Evolutionary conservation across 805 yeast species (phyloP).

Genomic region (Cyberlindnera americana): DNA sequence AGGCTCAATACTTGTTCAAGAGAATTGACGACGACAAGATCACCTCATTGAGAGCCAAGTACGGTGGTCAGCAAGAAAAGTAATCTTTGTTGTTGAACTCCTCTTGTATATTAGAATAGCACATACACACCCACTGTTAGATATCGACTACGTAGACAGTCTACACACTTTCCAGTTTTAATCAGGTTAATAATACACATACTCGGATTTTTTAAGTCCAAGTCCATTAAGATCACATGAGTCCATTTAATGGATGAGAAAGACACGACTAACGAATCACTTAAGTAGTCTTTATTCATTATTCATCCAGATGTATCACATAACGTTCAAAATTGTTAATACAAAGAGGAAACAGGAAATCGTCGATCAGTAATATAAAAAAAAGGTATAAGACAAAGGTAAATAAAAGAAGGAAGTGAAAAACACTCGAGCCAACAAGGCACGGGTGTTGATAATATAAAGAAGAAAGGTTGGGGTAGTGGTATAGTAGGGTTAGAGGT

Average conservation of each 20-base stretch:
- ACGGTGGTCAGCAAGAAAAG: slow-evolving; percentile 68
- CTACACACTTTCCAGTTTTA: not conserved
- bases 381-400: not conserved
- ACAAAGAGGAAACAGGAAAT: not conserved
- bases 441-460: too few species aligned
- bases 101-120: not conserved
- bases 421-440: too few species aligned
- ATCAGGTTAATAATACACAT: not conserved
- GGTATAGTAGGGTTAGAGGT: not conserved
- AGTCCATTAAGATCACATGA: not conserved
- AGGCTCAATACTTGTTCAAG: slow-evolving; percentile 86
- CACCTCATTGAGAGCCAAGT: slow-evolving; percentile 79
- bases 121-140: too few species aligned
- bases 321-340: not conserved
- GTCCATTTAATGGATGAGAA: not conserved
- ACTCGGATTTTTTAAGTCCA: not conserved
- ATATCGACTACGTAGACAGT: not conserved
- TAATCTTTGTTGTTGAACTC: not conserved
- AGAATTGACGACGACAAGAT: slow-evolving; percentile 89
- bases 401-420: not conserved
- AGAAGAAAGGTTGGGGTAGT: not conserved
- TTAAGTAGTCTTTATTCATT: too few species aligned
- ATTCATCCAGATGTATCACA: not conserved
- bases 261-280: not conserved
- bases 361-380: not conserved